A percentile compares a stretch with the other conserved stretches of the same genome.
These are phyloP conservation scores for Catharanthus roseus DNA, from an alignment of 257 asterid genomes.

Conservation along the genomic window DNA sequence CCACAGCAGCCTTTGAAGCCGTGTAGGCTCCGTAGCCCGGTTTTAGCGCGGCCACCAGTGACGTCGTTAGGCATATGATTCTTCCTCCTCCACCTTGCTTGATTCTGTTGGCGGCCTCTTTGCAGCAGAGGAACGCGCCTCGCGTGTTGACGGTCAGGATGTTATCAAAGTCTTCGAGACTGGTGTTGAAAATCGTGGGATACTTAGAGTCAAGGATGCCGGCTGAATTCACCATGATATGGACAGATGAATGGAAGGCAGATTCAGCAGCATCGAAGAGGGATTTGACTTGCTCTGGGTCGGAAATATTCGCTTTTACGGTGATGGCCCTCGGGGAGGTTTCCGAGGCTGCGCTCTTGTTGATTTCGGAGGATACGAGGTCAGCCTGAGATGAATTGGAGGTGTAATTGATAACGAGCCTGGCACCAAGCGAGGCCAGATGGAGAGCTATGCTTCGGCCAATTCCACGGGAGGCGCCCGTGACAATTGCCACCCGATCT, in stretches of 20 bases:
- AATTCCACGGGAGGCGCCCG: slow-evolving; percentile 38
- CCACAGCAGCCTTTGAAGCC: slow-evolving; percentile 75
- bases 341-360: too few relatives aligned
- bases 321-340: slow-evolving; percentile 41
- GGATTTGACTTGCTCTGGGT: slow-evolving; percentile 44
- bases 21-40: slow-evolving; percentile 57
- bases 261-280: slow-evolving; percentile 64
- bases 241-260: slow-evolving; percentile 37
- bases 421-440: slow-evolving; percentile 57
- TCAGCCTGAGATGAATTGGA: slow-evolving; percentile 37
- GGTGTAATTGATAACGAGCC: slow-evolving; percentile 46
- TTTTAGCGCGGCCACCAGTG: slow-evolving; percentile 39
- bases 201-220: slow-evolving; percentile 40
- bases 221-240: slow-evolving; percentile 53
- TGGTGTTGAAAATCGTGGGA: slow-evolving; percentile 43
- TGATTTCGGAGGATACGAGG: slow-evolving; percentile 29
- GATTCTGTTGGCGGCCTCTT: slow-evolving; percentile 52
- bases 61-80: slow-evolving; percentile 46
- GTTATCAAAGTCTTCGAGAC: slow-evolving; percentile 48
- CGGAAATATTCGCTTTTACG: slow-evolving; percentile 49
- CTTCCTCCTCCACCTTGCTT: slow-evolving; percentile 68
- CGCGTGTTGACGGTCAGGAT: slow-evolving; percentile 44
- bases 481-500: slow-evolving; percentile 37
- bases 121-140: slow-evolving; percentile 56
- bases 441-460: slow-evolving; percentile 46